Conservation (phyloP, 768 basidiomycete genomes). For the Suillus weaverae region DNA sequence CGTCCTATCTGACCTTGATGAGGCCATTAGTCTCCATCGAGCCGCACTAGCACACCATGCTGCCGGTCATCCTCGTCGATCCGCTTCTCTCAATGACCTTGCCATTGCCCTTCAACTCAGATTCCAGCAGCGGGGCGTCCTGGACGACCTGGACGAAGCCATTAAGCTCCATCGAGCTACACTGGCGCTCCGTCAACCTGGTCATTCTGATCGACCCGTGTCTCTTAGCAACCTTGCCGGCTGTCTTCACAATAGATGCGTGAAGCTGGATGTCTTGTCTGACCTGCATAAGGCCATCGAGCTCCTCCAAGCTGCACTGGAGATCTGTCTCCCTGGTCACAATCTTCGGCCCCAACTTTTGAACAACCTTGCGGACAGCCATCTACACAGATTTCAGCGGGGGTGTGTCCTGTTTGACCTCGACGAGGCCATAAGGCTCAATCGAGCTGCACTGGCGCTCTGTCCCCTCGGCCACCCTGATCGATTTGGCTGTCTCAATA, state of each 20-base stretch:
- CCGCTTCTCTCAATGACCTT: neutral
- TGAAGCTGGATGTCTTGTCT: constrained; percentile 2
- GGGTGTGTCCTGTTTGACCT: constrained; percentile 15
- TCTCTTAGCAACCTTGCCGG: constrained; percentile 15
- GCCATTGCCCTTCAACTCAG: neutral
- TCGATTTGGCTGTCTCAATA: constrained; percentile 16
- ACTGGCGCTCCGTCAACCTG: constrained; percentile 5
- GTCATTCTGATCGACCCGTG: constrained; percentile 14
- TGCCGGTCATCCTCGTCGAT: neutral
- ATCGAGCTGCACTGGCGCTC: constrained; percentile 19
- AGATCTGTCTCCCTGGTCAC: constrained; percentile 10
- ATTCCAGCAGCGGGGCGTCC: neutral
- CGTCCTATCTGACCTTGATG: neutral
- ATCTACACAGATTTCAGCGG: constrained; percentile 8
- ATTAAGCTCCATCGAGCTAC: constrained; percentile 2
- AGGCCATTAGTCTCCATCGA: neutral
- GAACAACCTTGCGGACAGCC: constrained; percentile 15
- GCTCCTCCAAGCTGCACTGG: constrained; percentile 4
- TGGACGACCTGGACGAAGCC: neutral
- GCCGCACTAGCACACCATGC: neutral
- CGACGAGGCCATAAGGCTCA: constrained; percentile 16
- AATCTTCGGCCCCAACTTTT: constrained; percentile 11
- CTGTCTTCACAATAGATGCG: constrained; percentile 12
- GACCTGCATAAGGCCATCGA: constrained; percentile 16
- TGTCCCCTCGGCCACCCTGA: constrained; percentile 20